These are phyloP conservation scores for Bertia moriformis DNA, from an alignment of 2,329 filamentous ascomycete genomes.

Conservation along the genomic window DNA sequence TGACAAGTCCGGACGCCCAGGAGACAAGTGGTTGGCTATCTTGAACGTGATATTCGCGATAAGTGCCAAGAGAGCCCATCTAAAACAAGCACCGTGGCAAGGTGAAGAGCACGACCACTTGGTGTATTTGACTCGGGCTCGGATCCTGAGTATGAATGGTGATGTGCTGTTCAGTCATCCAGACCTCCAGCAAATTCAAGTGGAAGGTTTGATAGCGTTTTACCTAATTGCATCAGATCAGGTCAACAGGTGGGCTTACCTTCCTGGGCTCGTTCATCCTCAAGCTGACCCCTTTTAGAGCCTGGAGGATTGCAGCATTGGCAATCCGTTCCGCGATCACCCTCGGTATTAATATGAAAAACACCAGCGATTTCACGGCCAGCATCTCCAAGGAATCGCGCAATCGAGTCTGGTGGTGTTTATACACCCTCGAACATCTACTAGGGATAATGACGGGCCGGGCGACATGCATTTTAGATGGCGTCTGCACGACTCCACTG, in stretches of 20 bases:
- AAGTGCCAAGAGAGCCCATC: conserved; percentile 16
- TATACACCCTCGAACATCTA: conserved; percentile 17
- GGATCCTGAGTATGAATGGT: conserved; percentile 11
- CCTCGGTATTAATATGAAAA: conserved; percentile 19
- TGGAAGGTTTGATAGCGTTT: conserved; percentile 16
- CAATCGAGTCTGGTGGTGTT: conserved; percentile 20
- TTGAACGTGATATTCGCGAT: conserved; percentile 24
- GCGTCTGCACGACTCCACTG: conserved; percentile 13
- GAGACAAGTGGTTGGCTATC: conserved; percentile 16
- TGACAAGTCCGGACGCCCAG: conserved; percentile 6
- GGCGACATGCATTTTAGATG: conserved; percentile 13
- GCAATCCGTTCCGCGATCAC: conserved; percentile 16
- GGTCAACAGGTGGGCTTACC: conserved; percentile 17
- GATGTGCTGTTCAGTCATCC: conserved; percentile 13
- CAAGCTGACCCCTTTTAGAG: conserved; percentile 8
- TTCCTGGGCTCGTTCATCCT: not conserved
- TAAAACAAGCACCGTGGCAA: conserved; percentile 10
- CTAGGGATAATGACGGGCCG: conserved; percentile 19
- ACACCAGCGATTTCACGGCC: conserved; percentile 10
- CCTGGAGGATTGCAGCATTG: conserved; percentile 18
- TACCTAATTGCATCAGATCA: conserved; percentile 21
- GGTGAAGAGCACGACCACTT: conserved; percentile 15
- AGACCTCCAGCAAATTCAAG: conserved; percentile 19
- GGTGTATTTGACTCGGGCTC: conserved; percentile 19
- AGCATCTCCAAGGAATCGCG: conserved; percentile 14